Conservation (phyloP, 108 stramenopile species). For the Craspedostauros australis region DNA sequence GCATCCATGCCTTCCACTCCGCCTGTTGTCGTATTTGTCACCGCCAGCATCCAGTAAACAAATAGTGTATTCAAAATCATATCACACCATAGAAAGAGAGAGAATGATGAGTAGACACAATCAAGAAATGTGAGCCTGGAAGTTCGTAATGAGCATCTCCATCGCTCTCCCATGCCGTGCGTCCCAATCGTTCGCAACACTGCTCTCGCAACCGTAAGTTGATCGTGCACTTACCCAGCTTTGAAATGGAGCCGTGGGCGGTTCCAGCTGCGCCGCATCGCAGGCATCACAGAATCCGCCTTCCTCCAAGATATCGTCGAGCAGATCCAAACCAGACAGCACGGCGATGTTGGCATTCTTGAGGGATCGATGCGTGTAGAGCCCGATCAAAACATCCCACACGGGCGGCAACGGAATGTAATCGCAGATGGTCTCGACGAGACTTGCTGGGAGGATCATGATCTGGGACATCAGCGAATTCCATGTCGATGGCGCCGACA, state of each 20-base stretch:
- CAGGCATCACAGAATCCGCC: conserved; percentile 43
- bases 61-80: too few species aligned
- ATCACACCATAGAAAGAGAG: too few species aligned
- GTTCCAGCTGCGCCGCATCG: conserved; percentile 26
- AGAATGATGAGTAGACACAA: too few species aligned
- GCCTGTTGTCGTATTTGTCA: too few species aligned
- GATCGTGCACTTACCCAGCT: conserved; percentile 44
- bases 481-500: not conserved
- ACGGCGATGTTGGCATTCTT: conserved; percentile 47
- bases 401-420: conserved; percentile 42
- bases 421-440: conserved; percentile 16
- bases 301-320: conserved; percentile 56
- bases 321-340: conserved; percentile 36
- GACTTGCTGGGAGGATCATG: conserved; percentile 14
- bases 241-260: conserved; percentile 25
- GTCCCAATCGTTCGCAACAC: too few species aligned
- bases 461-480: not conserved
- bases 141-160: too few species aligned
- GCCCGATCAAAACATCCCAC: conserved; percentile 30
- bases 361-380: conserved; percentile 27
- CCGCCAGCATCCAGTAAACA: too few species aligned
- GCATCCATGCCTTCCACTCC: too few species aligned
- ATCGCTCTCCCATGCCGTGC: too few species aligned
- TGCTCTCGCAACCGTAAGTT: too few species aligned
- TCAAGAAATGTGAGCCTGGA: too few species aligned